Percentiles rank a stretch among this genome's conserved stretches.
Evolutionary conservation across 176 grass and related monocot species (phyloP).

Genomic region (Oryza coarctata): DNA sequence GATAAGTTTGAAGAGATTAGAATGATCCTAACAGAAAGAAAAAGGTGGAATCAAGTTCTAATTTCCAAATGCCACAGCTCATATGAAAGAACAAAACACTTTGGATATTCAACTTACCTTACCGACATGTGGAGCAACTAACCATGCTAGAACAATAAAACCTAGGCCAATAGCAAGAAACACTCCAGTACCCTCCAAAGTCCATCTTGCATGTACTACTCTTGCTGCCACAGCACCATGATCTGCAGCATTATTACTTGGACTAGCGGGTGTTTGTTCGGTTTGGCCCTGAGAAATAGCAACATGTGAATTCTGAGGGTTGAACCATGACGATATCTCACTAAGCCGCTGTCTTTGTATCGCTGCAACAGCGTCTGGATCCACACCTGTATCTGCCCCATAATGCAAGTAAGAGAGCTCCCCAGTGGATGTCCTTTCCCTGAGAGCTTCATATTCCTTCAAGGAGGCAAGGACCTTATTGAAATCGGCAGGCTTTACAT

Average conservation of each 20-base stretch:
- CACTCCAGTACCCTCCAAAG: conserved; percentile 62
- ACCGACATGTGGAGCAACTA: conserved; percentile 75
- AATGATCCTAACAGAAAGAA: neutral
- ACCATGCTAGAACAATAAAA: conserved; percentile 66
- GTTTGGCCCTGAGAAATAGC: conserved; percentile 47
- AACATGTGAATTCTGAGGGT: conserved; percentile 52
- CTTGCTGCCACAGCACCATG: conserved; percentile 36
- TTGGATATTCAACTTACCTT: conserved; percentile 58
- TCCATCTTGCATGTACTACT: conserved; percentile 40
- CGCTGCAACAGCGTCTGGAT: conserved; percentile 74
- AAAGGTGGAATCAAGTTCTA: neutral
- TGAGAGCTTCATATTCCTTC: conserved; percentile 77
- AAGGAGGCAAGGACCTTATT: conserved; percentile 75
- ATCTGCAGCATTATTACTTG: conserved; percentile 48
- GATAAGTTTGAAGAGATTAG: neutral
- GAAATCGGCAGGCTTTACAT: conserved; percentile 65
- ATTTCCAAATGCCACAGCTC: neutral
- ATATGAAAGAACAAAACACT: neutral
- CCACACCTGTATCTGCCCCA: conserved; percentile 43
- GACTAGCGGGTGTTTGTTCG: conserved; percentile 45
- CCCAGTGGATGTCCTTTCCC: conserved; percentile 66
- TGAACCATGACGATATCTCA: conserved; percentile 93
- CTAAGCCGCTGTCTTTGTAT: conserved; percentile 78
- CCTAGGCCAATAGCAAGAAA: conserved; percentile 68
- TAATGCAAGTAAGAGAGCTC: conserved; percentile 48